phyloP scores from a whole-genome alignment of 1,284 basidiomycete species.

The Phellopilus nigrolimitatus region DNA sequence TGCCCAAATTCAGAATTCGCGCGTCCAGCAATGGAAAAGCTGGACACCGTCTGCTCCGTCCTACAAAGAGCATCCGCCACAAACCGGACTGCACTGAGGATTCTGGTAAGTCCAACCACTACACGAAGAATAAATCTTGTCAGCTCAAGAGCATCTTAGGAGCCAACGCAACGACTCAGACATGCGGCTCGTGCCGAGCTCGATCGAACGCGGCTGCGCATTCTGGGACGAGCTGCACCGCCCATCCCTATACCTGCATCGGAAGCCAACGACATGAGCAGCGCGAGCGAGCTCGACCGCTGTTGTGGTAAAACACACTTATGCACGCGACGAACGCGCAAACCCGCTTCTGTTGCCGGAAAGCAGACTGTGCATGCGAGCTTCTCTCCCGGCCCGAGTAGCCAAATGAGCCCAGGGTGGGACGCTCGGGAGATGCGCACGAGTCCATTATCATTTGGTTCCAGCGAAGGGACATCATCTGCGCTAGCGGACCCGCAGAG shows the following conservation, averaged over 20 bases:
- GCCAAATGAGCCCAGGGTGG: neutral
- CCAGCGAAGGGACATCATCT: neutral
- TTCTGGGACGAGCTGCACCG: constrained; percentile 30
- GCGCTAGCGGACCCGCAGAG: neutral
- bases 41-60: constrained; percentile 44
- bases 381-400: constrained; percentile 4
- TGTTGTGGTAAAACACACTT: constrained; percentile 57
- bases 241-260: neutral
- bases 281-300: constrained; percentile 59
- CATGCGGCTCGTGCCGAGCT: constrained; percentile 48
- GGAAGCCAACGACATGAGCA: constrained; percentile 16
- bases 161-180: constrained; percentile 44
- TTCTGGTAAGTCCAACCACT: constrained; percentile 35
- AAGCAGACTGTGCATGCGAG: neutral
- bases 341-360: neutral
- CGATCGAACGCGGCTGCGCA: constrained; percentile 31
- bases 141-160: constrained; percentile 36
- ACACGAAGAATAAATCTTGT: constrained; percentile 1
- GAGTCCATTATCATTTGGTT: constrained; percentile 11
- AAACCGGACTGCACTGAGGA: constrained; percentile 44
- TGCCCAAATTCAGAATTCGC: constrained; percentile 55
- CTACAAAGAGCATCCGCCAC: constrained; percentile 48
- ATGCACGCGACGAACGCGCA: constrained; percentile 26
- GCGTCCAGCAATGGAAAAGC: constrained; percentile 49
- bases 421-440: neutral